A percentile compares a stretch with the other conserved stretches of the same genome.
These are phyloP conservation scores for Suhomyces yuchorum DNA, from an alignment of 1,139 yeast species.

Conservation along the genomic window DNA sequence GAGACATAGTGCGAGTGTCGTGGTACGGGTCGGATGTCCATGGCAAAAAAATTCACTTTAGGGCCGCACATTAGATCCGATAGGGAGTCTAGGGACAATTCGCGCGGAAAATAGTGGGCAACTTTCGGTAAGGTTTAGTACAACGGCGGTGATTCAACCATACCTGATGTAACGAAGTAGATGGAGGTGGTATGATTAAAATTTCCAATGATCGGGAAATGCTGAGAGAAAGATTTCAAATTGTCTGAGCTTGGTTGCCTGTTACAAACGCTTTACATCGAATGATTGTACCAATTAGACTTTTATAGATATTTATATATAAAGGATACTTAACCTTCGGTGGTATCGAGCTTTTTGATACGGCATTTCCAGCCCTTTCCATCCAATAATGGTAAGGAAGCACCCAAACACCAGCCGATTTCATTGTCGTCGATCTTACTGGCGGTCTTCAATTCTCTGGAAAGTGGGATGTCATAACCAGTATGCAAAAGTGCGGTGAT, in stretches of 20 bases:
- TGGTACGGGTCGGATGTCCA: neutral
- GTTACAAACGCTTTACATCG: too few relatives aligned
- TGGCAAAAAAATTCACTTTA: neutral
- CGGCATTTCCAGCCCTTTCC: slow-evolving; percentile 73
- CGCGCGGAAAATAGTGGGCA: too few relatives aligned
- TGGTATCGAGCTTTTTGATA: slow-evolving; percentile 15
- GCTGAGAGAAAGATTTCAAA: too few relatives aligned
- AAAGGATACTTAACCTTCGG: neutral
- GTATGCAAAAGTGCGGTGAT: slow-evolving; percentile 88
- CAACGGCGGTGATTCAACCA: too few relatives aligned
- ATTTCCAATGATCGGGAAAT: too few relatives aligned
- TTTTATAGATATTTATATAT: neutral
- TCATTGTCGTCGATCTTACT: slow-evolving; percentile 85
- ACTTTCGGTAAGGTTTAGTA: too few relatives aligned
- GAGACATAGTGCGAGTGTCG: neutral
- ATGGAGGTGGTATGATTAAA: too few relatives aligned
- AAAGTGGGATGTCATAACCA: slow-evolving; percentile 92
- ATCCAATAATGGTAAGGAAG: slow-evolving; percentile 86
- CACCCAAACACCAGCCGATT: slow-evolving; percentile 98
- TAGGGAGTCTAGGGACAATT: neutral
- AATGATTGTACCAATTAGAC: neutral
- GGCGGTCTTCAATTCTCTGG: slow-evolving; percentile 89
- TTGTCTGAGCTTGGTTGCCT: too few relatives aligned
- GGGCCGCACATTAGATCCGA: too few relatives aligned
- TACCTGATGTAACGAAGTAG: too few relatives aligned